Evolutionary conservation across 176 grass and related monocot genomes (phyloP).

Genomic region (Triticum timopheevii): DNA sequence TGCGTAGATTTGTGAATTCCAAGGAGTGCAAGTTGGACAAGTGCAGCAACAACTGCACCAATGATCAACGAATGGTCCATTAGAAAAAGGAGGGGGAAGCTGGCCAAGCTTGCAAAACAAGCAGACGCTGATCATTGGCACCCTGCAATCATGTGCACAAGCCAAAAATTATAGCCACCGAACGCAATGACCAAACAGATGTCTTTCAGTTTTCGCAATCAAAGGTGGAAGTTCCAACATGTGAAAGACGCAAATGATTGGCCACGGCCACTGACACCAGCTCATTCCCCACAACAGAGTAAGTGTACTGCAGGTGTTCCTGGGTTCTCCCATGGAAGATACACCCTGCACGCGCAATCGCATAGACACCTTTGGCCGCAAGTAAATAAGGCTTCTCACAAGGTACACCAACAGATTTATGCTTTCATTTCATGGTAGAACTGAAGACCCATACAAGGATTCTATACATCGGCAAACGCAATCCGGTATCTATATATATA

Average conservation of each 20-base stretch:
- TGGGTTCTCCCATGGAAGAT: not conserved
- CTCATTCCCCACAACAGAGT: not conserved
- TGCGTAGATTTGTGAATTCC: not conserved
- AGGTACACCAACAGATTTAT: slow-evolving; percentile 13
- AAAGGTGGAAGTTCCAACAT: not conserved
- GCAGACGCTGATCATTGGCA: slow-evolving; percentile 37
- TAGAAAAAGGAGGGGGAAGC: not conserved
- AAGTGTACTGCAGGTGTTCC: not conserved
- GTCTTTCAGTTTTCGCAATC: slow-evolving; percentile 22
- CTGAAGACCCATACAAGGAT: not conserved
- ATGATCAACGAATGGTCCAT: slow-evolving; percentile 23
- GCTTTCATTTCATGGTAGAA: slow-evolving; percentile 23
- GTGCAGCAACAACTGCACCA: slow-evolving; percentile 2
- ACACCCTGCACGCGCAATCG: not conserved
- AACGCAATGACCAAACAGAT: slow-evolving; percentile 1
- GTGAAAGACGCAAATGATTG: slow-evolving; percentile 19
- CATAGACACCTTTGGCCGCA: not conserved
- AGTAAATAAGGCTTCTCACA: not conserved
- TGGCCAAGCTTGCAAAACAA: slow-evolving; percentile 42
- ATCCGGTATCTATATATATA: slow-evolving; percentile 13
- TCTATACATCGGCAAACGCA: slow-evolving; percentile 32
- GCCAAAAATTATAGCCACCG: slow-evolving; percentile 15
- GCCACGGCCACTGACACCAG: slow-evolving; percentile 5
- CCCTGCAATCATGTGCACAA: slow-evolving; percentile 25
- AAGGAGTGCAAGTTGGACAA: not conserved